Evolutionary conservation across 2,329 filamentous ascomycete genomes (phyloP).

Genomic region (Microsporum ferrugineum): DNA sequence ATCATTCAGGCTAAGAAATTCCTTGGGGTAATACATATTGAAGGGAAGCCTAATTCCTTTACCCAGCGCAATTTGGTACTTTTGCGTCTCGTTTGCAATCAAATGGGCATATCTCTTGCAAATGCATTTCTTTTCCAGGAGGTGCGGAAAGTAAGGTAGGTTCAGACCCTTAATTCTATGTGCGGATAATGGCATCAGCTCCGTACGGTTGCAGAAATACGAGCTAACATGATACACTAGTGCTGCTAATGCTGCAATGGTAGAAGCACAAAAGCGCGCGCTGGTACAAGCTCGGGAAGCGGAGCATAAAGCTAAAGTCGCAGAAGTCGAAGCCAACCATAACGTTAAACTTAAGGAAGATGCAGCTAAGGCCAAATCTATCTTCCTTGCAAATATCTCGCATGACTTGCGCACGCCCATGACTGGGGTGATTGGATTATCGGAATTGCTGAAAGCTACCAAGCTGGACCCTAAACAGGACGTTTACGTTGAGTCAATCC

Average conservation of each 20-base stretch:
- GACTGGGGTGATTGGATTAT: constrained; percentile 81
- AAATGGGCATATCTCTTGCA: constrained; percentile 52
- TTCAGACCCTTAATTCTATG: not conserved
- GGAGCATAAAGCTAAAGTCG: constrained; percentile 53
- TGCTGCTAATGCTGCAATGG: constrained; percentile 53
- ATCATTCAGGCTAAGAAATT: constrained; percentile 50
- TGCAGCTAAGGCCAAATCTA: constrained; percentile 64
- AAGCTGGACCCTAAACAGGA: constrained; percentile 47
- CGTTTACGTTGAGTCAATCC: constrained; percentile 52
- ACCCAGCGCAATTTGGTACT: constrained; percentile 47
- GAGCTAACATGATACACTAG: constrained; percentile 17
- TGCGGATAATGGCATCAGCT: not conserved
- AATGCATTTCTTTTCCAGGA: constrained; percentile 53
- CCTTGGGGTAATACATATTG: constrained; percentile 51
- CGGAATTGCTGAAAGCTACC: constrained; percentile 50
- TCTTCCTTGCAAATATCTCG: constrained; percentile 92
- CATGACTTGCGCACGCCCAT: constrained; percentile 85
- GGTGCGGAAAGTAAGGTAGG: constrained; percentile 44
- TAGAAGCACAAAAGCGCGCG: constrained; percentile 53
- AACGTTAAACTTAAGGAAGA: constrained; percentile 58
- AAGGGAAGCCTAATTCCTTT: constrained; percentile 53
- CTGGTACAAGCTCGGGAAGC: constrained; percentile 50
- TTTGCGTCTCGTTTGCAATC: constrained; percentile 49
- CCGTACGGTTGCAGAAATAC: not conserved
- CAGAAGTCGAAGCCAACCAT: constrained; percentile 52